Base-by-base conservation (phyloP, 768 basidiomycete species). In the Suillus tomentosus region DNA sequence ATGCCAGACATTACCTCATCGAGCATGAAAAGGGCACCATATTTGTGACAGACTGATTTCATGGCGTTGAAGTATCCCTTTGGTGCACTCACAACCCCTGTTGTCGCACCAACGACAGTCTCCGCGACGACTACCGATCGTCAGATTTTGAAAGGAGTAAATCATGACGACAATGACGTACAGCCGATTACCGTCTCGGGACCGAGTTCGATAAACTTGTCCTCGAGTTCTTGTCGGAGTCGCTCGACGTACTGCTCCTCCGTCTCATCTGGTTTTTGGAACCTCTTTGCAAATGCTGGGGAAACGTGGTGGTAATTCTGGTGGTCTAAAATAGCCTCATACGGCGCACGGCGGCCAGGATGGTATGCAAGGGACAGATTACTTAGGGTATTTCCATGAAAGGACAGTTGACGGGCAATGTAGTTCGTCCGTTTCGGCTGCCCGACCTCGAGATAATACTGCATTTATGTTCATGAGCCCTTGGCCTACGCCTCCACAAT, bases 1-100 rank as follows among this genome's bases (percentile, higher is more conserved):
- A 95, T 94, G 51, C 93, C 93, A 72, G 88, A 87, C 94, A 96
- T 95, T 54, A 95, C 91, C 77, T 96, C 95, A 70, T 96, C 95
- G 42, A 95, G 82, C 48, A 95, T 92, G 74, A 95, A 89, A 19
- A 96, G 76, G 48, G 71, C 81, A 47, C 81, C 89, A 68, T 83
- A 89, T 75, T 89, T 92, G 45, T 90, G 84, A 68, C 91, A 92
- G 22, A 93, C 89, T 13, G 88, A 87, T 69, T 89, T 92, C 87
- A 94, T 91, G 9, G 90, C 90, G 74, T 85, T 85, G 71, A 95
- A 90, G 73, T 95, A 95, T 2, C 94, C 94, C 67, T 88, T 89
- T 0, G 93, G 92, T 6, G 92, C 86, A 42, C 87, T 74, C 1
- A 94, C 80, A 40, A 84, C 88, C 34, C 94, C 95, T 3, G 89